Percentiles rank a stretch among this genome's conserved stretches.
Evolutionary conservation across 2,329 filamentous ascomycete species (phyloP).

Genomic region (Lecanicillium sp.): DNA sequence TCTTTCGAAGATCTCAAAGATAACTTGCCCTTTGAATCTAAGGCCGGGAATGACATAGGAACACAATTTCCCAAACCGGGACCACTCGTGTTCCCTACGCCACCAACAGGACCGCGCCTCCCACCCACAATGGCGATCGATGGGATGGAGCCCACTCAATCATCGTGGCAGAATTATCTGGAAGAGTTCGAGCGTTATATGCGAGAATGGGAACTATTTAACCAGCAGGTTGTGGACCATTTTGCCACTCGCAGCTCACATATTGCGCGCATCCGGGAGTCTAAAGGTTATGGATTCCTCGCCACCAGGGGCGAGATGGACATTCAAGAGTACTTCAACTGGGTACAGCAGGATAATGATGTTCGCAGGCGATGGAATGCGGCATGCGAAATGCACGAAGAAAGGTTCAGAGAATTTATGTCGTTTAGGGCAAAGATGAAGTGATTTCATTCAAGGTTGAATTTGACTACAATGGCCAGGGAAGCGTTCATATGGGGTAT

Average conservation of each 20-base stretch:
- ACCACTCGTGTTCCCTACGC: constrained; percentile 36
- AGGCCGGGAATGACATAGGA: constrained; percentile 34
- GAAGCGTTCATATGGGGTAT: no score
- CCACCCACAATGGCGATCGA: constrained; percentile 34
- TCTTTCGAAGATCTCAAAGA: constrained; percentile 50
- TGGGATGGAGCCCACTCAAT: constrained; percentile 33
- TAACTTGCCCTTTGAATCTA: constrained; percentile 49
- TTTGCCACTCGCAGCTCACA: constrained; percentile 43
- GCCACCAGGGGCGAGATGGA: constrained; percentile 34
- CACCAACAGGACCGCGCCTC: constrained; percentile 42
- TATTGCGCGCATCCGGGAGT: constrained; percentile 27
- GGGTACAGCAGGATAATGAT: constrained; percentile 56
- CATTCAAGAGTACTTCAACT: constrained; percentile 49
- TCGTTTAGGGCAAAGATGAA: constrained; percentile 37
- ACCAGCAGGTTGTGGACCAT: constrained; percentile 46
- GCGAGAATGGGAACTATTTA: constrained; percentile 39
- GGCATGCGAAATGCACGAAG: constrained; percentile 52
- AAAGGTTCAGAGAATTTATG: constrained; percentile 51
- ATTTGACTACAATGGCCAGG: no score
- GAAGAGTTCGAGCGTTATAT: constrained; percentile 48
- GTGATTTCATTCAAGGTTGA: constrained; percentile 13
- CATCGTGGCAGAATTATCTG: constrained; percentile 43
- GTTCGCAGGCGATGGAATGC: constrained; percentile 54
- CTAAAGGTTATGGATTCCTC: constrained; percentile 39
- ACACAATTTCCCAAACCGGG: constrained; percentile 24